A percentile compares a stretch with the other conserved stretches of the same genome.
These are phyloP conservation scores for Cordyceps cicadae DNA, from an alignment of 2,329 filamentous ascomycete genomes.

Conservation along the genomic window DNA sequence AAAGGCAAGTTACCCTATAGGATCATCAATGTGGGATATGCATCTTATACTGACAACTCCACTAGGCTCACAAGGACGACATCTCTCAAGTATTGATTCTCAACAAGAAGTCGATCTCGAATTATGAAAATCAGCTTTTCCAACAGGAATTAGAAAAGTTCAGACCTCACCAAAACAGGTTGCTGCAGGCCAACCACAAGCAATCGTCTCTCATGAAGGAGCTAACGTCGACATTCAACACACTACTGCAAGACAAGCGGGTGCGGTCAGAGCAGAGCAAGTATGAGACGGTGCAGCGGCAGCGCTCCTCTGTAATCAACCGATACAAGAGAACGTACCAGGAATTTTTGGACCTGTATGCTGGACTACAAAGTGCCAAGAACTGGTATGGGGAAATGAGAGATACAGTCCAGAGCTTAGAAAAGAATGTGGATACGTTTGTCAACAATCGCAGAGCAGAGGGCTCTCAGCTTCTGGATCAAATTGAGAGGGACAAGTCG, in stretches of 20 bases:
- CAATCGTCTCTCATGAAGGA: conserved; percentile 93
- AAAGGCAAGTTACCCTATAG: conserved; percentile 56
- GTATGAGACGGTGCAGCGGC: conserved; percentile 80
- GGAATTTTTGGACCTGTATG: conserved; percentile 81
- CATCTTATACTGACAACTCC: neutral
- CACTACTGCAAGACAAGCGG: conserved; percentile 84
- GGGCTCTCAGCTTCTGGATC: conserved; percentile 77
- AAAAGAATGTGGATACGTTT: conserved; percentile 95
- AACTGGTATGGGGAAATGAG: conserved; percentile 95
- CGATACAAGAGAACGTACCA: conserved; percentile 89
- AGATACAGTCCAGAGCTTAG: conserved; percentile 81
- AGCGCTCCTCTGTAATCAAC: conserved; percentile 70
- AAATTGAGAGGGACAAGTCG: conserved; percentile 74
- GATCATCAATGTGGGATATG: neutral
- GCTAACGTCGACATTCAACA: conserved; percentile 77
- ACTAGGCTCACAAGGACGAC: conserved; percentile 85
- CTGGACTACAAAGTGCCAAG: conserved; percentile 79
- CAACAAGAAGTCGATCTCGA: conserved; percentile 93
- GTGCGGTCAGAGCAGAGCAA: conserved; percentile 91
- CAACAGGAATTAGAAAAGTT: conserved; percentile 98
- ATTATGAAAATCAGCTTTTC: conserved; percentile 86
- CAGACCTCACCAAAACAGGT: conserved; percentile 79
- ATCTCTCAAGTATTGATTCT: conserved; percentile 95
- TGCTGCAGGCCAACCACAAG: conserved; percentile 91
- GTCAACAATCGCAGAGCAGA: conserved; percentile 90